Evolutionary conservation across 2,329 filamentous ascomycete species (phyloP), one percentile per base, ranked within the genome.

Genomic region (Didymellaceae sp.): DNA sequence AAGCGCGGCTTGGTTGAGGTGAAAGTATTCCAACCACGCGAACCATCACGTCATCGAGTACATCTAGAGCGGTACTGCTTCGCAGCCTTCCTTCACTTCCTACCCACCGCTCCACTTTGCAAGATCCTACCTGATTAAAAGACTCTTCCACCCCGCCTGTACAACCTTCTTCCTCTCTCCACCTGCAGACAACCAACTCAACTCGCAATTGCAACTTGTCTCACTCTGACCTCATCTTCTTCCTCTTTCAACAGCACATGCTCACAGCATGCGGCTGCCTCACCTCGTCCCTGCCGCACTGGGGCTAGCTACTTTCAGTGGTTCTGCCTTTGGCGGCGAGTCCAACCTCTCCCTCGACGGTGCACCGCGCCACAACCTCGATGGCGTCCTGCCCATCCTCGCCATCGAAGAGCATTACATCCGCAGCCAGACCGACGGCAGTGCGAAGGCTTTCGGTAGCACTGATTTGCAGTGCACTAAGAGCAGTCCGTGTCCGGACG

Each of bases 371-470:
- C 28, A 31, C n/a, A 26, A 26, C 9, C 44, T 52, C 4, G 52
- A 52, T 10, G 28, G 41, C 14, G 45, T 45, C 2, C 24, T 49
- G 16, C 51, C 59, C 1, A 38, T 54, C 3, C 40, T 55, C n/a
- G 25, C 44, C 3, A 45, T 59, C 18, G 46, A 53, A 7, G 57
- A 60, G 18, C 18, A 33, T 25, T 58, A 55, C 41, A 59, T 59
- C 8, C 42, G 33, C 16, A 17, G 31, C 11, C 57, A 59, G 24
- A 52, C 40, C 1, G 44, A 58, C 16, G 41, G 22, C 4, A 18
- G 3, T 20, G 4, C 20, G 8, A 43, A 28, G 7, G 35, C 44
- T 6, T 41, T 45, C 4, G 26, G 18, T 14, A 22, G 24, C 18
- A 17, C 32, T 14, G 34, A 18, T 8, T n/a, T 30, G 7, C 35